Base-by-base conservation (phyloP, 176 grass and related monocot species). In the Olyra latifolia region DNA sequence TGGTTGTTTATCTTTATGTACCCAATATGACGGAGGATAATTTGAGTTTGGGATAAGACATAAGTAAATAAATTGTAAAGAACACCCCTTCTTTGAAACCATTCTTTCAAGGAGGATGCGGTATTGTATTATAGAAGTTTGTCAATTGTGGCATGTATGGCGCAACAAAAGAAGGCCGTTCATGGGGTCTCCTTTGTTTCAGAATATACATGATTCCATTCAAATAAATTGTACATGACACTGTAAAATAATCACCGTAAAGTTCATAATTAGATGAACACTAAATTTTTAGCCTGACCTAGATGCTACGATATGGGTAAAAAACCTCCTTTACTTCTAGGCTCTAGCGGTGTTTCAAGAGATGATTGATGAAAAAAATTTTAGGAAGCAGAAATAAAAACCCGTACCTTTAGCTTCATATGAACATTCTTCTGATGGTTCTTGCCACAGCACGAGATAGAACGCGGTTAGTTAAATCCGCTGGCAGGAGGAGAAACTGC, bases 381-480 rank as follows among this genome's bases (percentile, higher is more conserved):
- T 40, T n/a, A 39, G 23, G 3, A 70, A 77, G 55, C 19, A 27
- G 28, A 61, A 72, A 7, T 2, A 1, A 65, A 73, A 67, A 60
- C 8, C 2, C 73, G 67, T 50, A 85, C 71, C 62, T 81, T 56
- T 29, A 63, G 58, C 42, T 67, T 85, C 73, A 95, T 35, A 69
- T 80, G 77, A 98, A 89, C 74, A 95, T 72, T 71, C 78, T 87
- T 86, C 92, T 82, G 52, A 98, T 82, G 65, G 96, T 89, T 86
- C 96, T 93, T 72, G 96, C 96, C 60, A 93, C 69, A 56, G 72
- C 88, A 40, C 96, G 86, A 83, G 96, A 93, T 50, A 95, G 83
- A 77, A 95, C 38, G 54, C 84, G 80, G 55, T 84, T 89, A 19
- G 81, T 91, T 73, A 98, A 86, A 85, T 98, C 96, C 5, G 61